A percentile compares a stretch with the other conserved stretches of the same genome.
Conservation (phyloP, 345 rosid species). For the Gossypium anomalum region DNA sequence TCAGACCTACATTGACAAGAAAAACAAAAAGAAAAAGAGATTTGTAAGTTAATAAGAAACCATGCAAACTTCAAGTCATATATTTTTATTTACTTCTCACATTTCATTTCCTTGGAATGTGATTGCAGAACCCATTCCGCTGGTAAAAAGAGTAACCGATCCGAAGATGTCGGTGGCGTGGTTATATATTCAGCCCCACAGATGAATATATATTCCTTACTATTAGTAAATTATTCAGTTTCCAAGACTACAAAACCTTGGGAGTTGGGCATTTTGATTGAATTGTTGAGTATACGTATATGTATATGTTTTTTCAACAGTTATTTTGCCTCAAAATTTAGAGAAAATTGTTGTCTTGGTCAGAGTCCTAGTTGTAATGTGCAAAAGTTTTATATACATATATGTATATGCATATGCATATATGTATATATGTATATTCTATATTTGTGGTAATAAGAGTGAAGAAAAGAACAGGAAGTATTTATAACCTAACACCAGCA, state of each 20-base stretch:
- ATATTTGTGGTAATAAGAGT: too few relatives aligned
- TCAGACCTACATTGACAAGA: slow-evolving; percentile 43
- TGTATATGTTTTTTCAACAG: not conserved
- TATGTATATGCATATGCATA: too few relatives aligned
- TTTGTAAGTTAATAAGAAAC: slow-evolving; percentile 20
- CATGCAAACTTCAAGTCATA: not conserved
- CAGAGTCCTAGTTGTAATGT: not conserved
- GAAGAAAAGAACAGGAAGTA: not conserved
- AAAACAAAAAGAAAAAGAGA: slow-evolving; percentile 43
- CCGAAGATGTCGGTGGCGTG: not conserved
- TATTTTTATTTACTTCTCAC: not conserved
- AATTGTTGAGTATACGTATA: not conserved
- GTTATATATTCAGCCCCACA: slow-evolving; percentile 10
- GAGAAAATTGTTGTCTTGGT: not conserved
- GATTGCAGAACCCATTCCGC: slow-evolving; percentile 19
- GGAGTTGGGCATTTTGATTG: not conserved
- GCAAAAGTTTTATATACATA: not conserved
- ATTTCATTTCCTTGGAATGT: slow-evolving; percentile 29
- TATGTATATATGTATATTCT: too few relatives aligned
- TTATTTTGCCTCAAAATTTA: not conserved
- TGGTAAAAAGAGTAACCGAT: slow-evolving; percentile 16
- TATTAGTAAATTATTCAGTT: not conserved
- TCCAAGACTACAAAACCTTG: not conserved
- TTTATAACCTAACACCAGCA: not conserved
- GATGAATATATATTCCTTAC: not conserved